Base-by-base conservation (phyloP, 192 early-diverging fungal genomes). In the Podila clonocystis region DNA sequence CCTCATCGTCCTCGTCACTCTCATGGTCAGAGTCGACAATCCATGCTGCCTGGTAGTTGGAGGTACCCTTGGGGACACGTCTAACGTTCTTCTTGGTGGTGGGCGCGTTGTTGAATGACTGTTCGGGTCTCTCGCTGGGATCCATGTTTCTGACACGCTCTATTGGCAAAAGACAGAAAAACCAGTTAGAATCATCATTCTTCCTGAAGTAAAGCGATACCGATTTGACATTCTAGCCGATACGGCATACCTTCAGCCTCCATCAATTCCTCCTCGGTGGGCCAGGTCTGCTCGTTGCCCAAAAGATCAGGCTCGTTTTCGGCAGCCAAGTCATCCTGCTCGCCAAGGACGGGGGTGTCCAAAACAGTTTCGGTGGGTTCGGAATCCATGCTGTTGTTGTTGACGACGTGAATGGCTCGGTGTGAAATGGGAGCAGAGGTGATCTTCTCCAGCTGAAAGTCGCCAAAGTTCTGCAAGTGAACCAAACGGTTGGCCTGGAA, bases 211-310 rank as follows among this genome's bases (percentile, higher is more conserved):
- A 11, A 19, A 50, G 8, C 26, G 4, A 48, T 29, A 17, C 9
- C 3, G 41, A 63, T 31, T 41, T 58, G 24, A 57, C 13, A 17
- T 19, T 15, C 34, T 62, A 17, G 22, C 36, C 22, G 33, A 45
- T 19, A 19, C 41, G 41, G 24, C 49, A 7, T 82, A 88, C 84
- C 89, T 71, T 95, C 92, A 70, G 93, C 95, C 45, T 90, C 94
- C 49, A 83, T 87, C 83, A 97, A 83, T 85, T 99, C 98, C 82
- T 98, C 94, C 69, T 97, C 96, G 17, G 96, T 97, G 11, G 98
- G 98, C 98, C 98, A 99, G 34, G 98, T 99, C 83, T 99, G 98
- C 86, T 99, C 98, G 65, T 93, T 96, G 34, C 90, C 90, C 86
- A 98, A 86, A 63, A 92, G 88, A 87, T 97, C 92, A 13, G 94